A percentile compares a stretch with the other conserved stretches of the same genome.
Conservation (phyloP, 2,329 filamentous ascomycete species). For the Lasiodiplodia citricola region DNA sequence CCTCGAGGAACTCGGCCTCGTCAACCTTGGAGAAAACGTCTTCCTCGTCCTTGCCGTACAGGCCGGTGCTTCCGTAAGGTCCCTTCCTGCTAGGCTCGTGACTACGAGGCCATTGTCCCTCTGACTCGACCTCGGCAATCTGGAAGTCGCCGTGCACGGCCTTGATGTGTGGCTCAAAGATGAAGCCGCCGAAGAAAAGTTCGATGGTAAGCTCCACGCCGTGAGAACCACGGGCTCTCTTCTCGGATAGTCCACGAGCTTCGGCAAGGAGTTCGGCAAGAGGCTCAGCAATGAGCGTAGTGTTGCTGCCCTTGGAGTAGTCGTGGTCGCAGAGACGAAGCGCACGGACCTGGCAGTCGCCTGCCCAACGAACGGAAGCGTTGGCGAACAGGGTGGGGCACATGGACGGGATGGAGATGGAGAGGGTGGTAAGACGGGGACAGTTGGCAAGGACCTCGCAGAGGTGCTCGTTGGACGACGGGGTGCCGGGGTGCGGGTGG, state of each 20-base stretch:
- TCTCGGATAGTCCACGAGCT: slow-evolving; percentile 48
- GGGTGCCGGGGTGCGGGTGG: slow-evolving; percentile 55
- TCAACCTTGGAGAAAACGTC: slow-evolving; percentile 49
- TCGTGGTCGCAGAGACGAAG: slow-evolving; percentile 53
- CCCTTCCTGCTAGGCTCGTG: slow-evolving; percentile 50
- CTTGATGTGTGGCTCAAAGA: slow-evolving; percentile 54
- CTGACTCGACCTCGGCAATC: slow-evolving; percentile 47
- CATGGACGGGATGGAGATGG: slow-evolving; percentile 55
- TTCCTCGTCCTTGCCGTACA: slow-evolving; percentile 55
- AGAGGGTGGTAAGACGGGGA: slow-evolving; percentile 54
- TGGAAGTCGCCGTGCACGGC: slow-evolving; percentile 57
- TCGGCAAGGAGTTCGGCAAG: slow-evolving; percentile 49
- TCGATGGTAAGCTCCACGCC: slow-evolving; percentile 52
- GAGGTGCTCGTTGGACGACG: slow-evolving; percentile 52
- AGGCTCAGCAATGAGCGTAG: slow-evolving; percentile 16
- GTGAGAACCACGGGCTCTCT: slow-evolving; percentile 44
- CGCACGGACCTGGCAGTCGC: slow-evolving; percentile 57
- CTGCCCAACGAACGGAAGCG: slow-evolving; percentile 50
- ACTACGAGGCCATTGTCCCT: slow-evolving; percentile 48
- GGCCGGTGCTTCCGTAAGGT: slow-evolving; percentile 55
- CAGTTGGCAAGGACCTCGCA: slow-evolving; percentile 54
- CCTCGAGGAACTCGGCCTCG: slow-evolving; percentile 46
- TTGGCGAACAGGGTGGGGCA: slow-evolving; percentile 55
- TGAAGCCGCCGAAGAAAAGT: slow-evolving; percentile 58
- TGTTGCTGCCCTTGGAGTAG: slow-evolving; percentile 40